These are phyloP conservation scores for Triticum turgidum DNA, from an alignment of 176 grass and related monocot species.

Conservation along the genomic window DNA sequence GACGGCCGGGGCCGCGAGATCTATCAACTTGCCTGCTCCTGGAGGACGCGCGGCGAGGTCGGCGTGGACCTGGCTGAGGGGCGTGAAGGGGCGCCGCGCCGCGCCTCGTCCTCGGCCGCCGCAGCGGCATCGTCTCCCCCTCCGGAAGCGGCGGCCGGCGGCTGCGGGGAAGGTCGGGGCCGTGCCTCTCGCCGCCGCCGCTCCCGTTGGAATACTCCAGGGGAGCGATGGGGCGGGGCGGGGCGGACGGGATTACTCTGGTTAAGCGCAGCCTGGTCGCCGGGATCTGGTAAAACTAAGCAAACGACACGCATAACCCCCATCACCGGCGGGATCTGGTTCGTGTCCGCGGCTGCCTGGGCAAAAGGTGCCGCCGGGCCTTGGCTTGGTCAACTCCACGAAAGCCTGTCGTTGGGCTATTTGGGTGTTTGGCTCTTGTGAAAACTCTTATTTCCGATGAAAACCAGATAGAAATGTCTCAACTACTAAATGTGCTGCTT, in stretches of 20 bases:
- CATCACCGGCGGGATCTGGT: too few species aligned
- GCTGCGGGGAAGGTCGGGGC: conserved; percentile 30
- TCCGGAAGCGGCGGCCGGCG: conserved; percentile 3
- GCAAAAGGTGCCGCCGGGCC: too few species aligned
- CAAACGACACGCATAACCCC: too few species aligned
- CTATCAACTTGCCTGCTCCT: conserved; percentile 61
- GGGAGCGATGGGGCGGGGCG: background rate
- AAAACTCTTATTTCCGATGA: too few species aligned
- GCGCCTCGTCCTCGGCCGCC: conserved; percentile 3
- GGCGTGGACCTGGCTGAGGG: conserved; percentile 85
- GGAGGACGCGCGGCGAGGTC: conserved; percentile 89
- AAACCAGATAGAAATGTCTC: too few species aligned
- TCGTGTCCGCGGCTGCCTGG: too few species aligned
- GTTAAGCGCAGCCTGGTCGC: too few species aligned
- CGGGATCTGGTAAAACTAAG: background rate
- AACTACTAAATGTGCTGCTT: too few species aligned
- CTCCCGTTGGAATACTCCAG: conserved; percentile 74
- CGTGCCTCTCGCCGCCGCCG: conserved; percentile 50
- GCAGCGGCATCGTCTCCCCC: conserved; percentile 29
- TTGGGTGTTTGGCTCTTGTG: too few species aligned
- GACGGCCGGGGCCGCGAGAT: conserved; percentile 27
- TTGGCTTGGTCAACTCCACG: too few species aligned
- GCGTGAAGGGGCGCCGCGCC: conserved; percentile 64
- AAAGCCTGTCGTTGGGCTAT: too few species aligned
- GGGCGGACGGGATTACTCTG: too few species aligned